Base-by-base conservation (phyloP, 495 filamentous ascomycete species). In the Oleoguttula mirabilis region DNA sequence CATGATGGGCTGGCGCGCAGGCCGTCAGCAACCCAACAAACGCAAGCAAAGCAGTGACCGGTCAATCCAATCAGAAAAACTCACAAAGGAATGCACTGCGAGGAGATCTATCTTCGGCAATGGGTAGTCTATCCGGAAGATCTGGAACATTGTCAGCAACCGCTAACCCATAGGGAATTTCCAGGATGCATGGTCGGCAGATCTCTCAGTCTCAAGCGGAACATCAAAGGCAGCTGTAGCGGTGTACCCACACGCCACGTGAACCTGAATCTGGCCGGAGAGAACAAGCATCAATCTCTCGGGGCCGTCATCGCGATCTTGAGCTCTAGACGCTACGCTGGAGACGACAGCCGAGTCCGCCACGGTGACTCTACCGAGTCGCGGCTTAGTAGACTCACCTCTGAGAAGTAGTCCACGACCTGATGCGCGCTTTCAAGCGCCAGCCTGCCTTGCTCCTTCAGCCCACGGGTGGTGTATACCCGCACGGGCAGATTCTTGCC, bases 11-110 rank as follows among this genome's bases (percentile, higher is more conserved):
- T 54, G 45, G 7, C 22, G 23, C n/a, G n/a, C 20, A 30, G 22
- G 22, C 38, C 20, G 44, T 48, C 39, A 44, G 41, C 22, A 10
- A 7, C 6, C 32, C 7, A 19, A 8, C 15, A 14, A 16, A 10
- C 17, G 11, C 22, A 11, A 32, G 6, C 4, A 34, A 21, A 12
- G 10, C n/a, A 4, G 17, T 12, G 38, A 46, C 11, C n/a, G n/a
- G n/a, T n/a, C n/a, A 30, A 35, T 10, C 36, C 28, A 16, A 17
- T 2, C 10, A 17, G 3, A 20, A 41, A 16, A 36, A 68, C 72
- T 67, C 61, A 80, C 82, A 70, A 95, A 96, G 68, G 95, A 90
- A 66, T 95, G 90, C 36, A 98, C 88, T 41, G 90, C 90, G 11
- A 98, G 71, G 23, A 98, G 71, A 60, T 98, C 90, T 22, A 84